Percentiles rank a stretch among this genome's conserved stretches.
Conservation (phyloP, 768 basidiomycete genomes). For the Boletus bicolor region DNA sequence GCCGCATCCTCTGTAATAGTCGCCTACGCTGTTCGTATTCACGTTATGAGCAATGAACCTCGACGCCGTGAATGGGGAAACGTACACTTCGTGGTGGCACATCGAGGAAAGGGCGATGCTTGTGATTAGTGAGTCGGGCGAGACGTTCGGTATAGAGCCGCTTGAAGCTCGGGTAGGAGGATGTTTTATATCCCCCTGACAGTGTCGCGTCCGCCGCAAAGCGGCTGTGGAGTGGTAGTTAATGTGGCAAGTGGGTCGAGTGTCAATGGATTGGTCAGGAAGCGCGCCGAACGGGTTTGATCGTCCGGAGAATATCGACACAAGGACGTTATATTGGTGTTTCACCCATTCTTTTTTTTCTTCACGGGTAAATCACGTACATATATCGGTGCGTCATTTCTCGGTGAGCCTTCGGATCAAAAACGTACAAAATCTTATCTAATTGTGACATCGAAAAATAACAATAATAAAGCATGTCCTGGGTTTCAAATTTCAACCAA, state of each 20-base stretch:
- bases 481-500: neutral
- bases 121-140: neutral
- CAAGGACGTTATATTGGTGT: neutral
- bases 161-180: neutral
- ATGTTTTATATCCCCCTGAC: conserved; percentile 6
- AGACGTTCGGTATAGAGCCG: neutral
- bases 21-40: conserved; percentile 29
- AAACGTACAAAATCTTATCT: conserved; percentile 26
- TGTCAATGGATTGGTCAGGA: conserved; percentile 1
- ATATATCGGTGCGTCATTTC: conserved; percentile 29
- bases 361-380: conserved; percentile 3
- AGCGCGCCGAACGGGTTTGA: neutral
- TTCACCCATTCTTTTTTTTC: neutral
- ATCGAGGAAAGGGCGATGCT: conserved; percentile 12
- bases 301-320: neutral
- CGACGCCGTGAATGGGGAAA: neutral
- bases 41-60: conserved; percentile 1
- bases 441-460: conserved; percentile 9
- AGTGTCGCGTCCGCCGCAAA: conserved; percentile 6
- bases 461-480: neutral
- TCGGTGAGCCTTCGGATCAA: conserved; percentile 26
- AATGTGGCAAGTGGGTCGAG: neutral
- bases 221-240: conserved; percentile 11
- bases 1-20: conserved; percentile 37
- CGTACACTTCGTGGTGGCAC: conserved; percentile 39